Evolutionary conservation across 768 basidiomycete genomes (phyloP).

Genomic region (Pilatotrama ljubarskyi): DNA sequence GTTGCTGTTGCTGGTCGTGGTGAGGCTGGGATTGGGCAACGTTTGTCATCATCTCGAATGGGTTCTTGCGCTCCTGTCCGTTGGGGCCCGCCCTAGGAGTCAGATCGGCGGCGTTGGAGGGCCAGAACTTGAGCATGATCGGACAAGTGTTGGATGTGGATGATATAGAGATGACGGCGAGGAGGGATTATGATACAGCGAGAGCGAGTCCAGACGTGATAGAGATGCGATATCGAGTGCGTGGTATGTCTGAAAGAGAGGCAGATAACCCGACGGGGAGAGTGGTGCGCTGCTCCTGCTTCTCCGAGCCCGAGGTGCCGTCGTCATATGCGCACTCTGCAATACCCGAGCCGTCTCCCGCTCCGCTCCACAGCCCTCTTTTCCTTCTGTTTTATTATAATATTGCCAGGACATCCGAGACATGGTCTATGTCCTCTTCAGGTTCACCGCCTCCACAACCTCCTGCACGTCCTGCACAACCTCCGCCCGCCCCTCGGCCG

Average conservation of each 20-base stretch:
- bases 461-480: slow-evolving; percentile 10
- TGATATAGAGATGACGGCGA: not conserved
- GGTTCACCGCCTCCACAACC: slow-evolving; percentile 8
- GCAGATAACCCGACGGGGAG: not conserved
- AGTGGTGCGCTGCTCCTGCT: not conserved
- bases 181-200: not conserved
- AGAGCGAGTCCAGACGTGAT: not conserved
- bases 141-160: not conserved
- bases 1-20: slow-evolving; percentile 33
- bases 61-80: slow-evolving; percentile 52
- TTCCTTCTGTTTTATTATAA: not conserved
- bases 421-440: not conserved
- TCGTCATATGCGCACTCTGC: slow-evolving; percentile 6
- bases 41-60: slow-evolving; percentile 53
- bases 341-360: not conserved
- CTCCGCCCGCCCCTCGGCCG: slow-evolving; percentile 23
- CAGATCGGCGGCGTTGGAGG: slow-evolving; percentile 39
- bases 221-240: not conserved
- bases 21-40: slow-evolving; percentile 32
- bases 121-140: slow-evolving; percentile 72
- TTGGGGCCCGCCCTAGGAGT: slow-evolving; percentile 55
- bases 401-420: not conserved
- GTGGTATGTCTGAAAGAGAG: not conserved
- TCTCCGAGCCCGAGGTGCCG: not conserved
- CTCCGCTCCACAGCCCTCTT: slow-evolving; percentile 2